Evolutionary conservation across 2,329 filamentous ascomycete species (phyloP), one percentile per base, ranked within the genome.

Genomic region (Canariomyces notabilis): DNA sequence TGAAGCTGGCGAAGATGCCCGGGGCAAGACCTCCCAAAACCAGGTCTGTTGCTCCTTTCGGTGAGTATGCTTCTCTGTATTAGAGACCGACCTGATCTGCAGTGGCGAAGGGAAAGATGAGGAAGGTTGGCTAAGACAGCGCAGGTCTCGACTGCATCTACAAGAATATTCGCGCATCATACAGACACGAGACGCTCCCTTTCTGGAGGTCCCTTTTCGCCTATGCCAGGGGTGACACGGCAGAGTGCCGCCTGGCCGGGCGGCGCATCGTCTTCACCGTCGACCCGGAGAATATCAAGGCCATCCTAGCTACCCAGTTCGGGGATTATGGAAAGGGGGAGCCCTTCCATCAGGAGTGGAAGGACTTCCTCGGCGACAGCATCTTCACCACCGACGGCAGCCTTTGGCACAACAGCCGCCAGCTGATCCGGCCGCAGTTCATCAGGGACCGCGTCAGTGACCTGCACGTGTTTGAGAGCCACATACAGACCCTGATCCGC

Each of bases 261-360:
- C 63, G 68, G 38, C 79, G 86, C n/a, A 64, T 84, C 18, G 64
- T 94, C 49, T 75, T 93, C 59, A 95, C 90, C 0, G 78, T 79
- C 5, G 89, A 95, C 56, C 85, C 86, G 0, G 88, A 94, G 59
- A 95, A 95, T 61, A 85, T 95, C 70, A 95, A 95, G 65, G 87
- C 90, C 5, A 76, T 96, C 18, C 73, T 96, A n/a, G 87, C 89
- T 0, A 85, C 84, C 1, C 88, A 95, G 61, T 96, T 96, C 61
- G 68, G 69, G 33, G 87, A 95, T 60, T 96, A 83, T 61, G 90
- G 89, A 57, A 89, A 95, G 63, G 89, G 89, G 6, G 67, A 80
- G 51, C 66, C 72, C 18, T 95, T 95, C 67, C 83, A 90, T 57
- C 57, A 66, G 7, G 83, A 89, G 42, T 94, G 85, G 84, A 74